phyloP scores from a whole-genome alignment of 2,329 filamentous ascomycete species.

The Geosmithia morbida region DNA sequence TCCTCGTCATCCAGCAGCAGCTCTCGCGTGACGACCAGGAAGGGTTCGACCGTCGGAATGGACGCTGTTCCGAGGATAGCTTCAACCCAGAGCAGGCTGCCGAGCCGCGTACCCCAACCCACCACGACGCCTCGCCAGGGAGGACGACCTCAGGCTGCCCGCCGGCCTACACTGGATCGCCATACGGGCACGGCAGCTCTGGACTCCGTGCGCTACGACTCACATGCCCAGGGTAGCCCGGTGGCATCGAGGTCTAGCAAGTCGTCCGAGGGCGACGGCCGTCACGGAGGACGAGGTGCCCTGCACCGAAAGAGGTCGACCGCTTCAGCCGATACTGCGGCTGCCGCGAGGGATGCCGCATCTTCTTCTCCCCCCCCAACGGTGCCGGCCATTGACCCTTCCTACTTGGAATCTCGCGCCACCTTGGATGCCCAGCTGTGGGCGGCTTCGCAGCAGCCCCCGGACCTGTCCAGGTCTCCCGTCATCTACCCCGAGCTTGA shows the following conservation, averaged over 20 bases:
- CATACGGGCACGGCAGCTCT: conserved; percentile 12
- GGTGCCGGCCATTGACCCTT: neutral
- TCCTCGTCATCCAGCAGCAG: neutral
- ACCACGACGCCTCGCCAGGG: neutral
- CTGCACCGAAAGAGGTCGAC: conserved; percentile 35
- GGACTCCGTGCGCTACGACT: conserved; percentile 14
- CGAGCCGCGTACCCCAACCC: conserved; percentile 10
- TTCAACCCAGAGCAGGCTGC: conserved; percentile 2
- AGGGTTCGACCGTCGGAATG: neutral
- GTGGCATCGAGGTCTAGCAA: conserved; percentile 18
- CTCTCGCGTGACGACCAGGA: neutral
- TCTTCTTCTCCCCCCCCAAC: conserved; percentile 25
- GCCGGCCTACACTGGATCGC: conserved; percentile 16
- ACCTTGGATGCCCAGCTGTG: neutral
- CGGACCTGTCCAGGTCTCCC: conserved; percentile 19
- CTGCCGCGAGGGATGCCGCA: conserved; percentile 14
- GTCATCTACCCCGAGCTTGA: conserved; percentile 46
- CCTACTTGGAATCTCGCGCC: neutral
- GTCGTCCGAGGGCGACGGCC: conserved; percentile 13
- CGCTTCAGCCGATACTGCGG: conserved; percentile 21
- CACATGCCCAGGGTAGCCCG: conserved; percentile 16
- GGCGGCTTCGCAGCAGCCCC: neutral
- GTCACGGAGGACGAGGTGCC: conserved; percentile 23
- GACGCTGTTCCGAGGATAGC: conserved; percentile 3
- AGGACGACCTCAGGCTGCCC: conserved; percentile 1